Percentiles rank a stretch among this genome's conserved stretches.
These are phyloP conservation scores for Protea cynaroides DNA, from an alignment of 164 flowering plant species.

Conservation along the genomic window DNA sequence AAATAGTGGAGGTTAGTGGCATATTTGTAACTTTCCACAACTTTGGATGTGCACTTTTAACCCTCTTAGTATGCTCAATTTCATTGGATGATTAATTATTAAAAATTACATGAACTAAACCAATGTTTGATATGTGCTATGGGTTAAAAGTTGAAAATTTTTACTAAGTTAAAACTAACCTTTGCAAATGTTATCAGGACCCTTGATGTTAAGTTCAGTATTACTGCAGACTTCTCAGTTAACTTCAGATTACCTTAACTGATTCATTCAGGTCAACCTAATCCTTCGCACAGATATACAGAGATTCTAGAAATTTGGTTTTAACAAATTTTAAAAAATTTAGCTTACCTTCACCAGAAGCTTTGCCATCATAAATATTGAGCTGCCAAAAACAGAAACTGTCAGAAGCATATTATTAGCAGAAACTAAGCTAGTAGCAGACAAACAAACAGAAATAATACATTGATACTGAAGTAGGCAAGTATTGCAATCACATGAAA, in stretches of 20 bases:
- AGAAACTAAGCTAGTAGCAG: conserved; percentile 1
- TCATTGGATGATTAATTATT: too few species aligned
- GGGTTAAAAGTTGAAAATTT: too few species aligned
- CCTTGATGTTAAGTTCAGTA: too few species aligned
- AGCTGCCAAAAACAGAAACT: conserved; percentile 44
- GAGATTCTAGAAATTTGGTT: not conserved
- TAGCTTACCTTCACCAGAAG: conserved; percentile 57
- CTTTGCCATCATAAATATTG: conserved; percentile 81
- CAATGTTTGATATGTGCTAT: too few species aligned
- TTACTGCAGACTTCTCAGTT: not conserved
- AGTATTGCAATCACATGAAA: not conserved
- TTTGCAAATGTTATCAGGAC: too few species aligned
- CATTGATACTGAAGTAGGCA: not conserved
- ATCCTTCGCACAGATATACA: not conserved
- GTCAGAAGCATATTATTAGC: not conserved
- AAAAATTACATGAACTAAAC: too few species aligned
- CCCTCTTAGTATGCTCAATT: too few species aligned
- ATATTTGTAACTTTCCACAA: too few species aligned
- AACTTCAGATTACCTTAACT: not conserved
- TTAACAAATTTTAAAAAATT: not conserved
- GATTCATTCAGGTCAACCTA: too few species aligned
- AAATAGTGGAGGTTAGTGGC: too few species aligned
- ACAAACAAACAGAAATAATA: not conserved
- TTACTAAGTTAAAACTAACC: too few species aligned
- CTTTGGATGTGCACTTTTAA: too few species aligned